Percentiles rank a stretch among this genome's conserved stretches.
Evolutionary conservation across 1,139 yeast species (phyloP).

Genomic region (Blastobotrys indianensis): DNA sequence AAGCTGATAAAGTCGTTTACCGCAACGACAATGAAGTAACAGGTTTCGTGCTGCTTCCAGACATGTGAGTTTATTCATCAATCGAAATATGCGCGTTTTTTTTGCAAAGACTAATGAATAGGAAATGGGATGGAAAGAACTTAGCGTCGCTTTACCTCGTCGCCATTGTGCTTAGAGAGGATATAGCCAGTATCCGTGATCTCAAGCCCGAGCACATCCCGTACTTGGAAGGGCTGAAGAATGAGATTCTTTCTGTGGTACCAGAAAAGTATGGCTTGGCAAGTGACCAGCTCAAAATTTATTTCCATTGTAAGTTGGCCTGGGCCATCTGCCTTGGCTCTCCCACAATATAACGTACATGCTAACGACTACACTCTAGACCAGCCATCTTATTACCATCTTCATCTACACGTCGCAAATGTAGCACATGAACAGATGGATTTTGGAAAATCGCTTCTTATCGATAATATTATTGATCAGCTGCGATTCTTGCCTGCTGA

Average conservation of each 20-base stretch:
- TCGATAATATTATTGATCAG: constrained; percentile 78
- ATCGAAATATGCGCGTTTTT: too few species aligned
- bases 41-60: constrained; percentile 43
- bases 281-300: constrained; percentile 57
- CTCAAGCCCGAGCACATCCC: constrained; percentile 52
- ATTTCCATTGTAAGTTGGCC: constrained; percentile 50
- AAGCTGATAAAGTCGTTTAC: constrained; percentile 67
- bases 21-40: constrained; percentile 50
- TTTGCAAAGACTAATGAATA: too few species aligned
- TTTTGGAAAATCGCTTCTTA: constrained; percentile 73
- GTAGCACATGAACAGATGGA: constrained; percentile 68
- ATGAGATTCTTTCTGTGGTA: constrained; percentile 44
- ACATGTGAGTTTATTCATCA: constrained; percentile 40
- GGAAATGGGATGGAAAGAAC: constrained; percentile 88
- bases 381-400: constrained; percentile 94
- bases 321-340: constrained; percentile 13
- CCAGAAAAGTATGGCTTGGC: constrained; percentile 42
- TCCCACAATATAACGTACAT: too few species aligned
- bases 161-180: constrained; percentile 66
- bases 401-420: constrained; percentile 88
- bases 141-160: constrained; percentile 69
- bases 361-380: constrained; percentile 26
- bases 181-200: constrained; percentile 74
- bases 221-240: constrained; percentile 46
- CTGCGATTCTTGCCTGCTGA: constrained; percentile 47